Conservation (phyloP, 2,329 filamentous ascomycete species). For the Pyrenophora graminea region DNA sequence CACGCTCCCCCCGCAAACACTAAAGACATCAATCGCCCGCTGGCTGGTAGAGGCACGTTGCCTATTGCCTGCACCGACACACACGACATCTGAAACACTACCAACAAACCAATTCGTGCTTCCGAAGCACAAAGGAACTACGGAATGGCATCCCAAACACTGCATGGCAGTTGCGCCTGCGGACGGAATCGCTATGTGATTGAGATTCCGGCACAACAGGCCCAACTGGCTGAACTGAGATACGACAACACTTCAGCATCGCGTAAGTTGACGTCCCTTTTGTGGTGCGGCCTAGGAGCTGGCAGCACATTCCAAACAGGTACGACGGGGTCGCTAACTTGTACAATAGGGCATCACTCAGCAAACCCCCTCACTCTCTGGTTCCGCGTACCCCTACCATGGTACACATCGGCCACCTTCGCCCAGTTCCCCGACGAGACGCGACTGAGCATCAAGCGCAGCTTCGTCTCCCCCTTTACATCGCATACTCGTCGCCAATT, state of each 20-base stretch:
- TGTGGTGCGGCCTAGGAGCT: not conserved
- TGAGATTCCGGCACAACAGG: constrained; percentile 65
- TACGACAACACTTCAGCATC: constrained; percentile 73
- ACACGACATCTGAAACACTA: not conserved
- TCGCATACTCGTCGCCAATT: constrained; percentile 73
- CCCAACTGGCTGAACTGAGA: constrained; percentile 62
- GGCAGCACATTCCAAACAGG: no score
- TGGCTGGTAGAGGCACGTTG: not conserved
- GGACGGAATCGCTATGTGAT: constrained; percentile 84
- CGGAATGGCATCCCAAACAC: constrained; percentile 50
- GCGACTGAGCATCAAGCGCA: constrained; percentile 51
- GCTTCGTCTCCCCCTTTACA: constrained; percentile 46
- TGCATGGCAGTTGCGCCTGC: constrained; percentile 81
- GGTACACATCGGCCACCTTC: constrained; percentile 77
- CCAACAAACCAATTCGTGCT: not conserved
- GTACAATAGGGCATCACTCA: constrained; percentile 61
- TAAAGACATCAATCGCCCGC: constrained; percentile 10
- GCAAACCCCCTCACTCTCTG: constrained; percentile 77
- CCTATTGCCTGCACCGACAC: not conserved
- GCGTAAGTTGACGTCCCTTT: constrained; percentile 61
- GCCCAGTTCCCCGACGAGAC: constrained; percentile 78
- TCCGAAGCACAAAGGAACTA: not conserved
- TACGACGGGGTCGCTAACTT: not conserved
- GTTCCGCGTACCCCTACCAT: constrained; percentile 78
- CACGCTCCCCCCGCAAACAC: constrained; percentile 10